Evolutionary conservation across 2,329 filamentous ascomycete genomes (phyloP), one percentile per base, ranked within the genome.

Genomic region (Pestalotiopsis sp.): DNA sequence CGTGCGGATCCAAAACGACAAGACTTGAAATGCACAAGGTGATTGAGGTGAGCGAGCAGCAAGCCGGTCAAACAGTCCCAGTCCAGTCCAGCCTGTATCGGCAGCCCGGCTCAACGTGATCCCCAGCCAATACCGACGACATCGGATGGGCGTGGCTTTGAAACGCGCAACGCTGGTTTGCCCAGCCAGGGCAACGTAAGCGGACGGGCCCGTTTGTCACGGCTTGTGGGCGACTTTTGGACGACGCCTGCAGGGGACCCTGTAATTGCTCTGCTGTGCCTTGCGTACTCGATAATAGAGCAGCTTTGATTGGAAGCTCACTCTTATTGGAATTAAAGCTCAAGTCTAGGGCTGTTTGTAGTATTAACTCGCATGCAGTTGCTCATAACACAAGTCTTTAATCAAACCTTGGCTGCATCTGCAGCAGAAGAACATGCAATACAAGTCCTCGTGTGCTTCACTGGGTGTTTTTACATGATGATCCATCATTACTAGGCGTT

Each of bases 101-200:
- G 64, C 49, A 52, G 36, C 20, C 36, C 64, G 56, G 64, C n/a
- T 60, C 58, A 56, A 41, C 52, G 64, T 41, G 23, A 31, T 41
- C 58, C 64, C 57, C 27, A 27, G 56, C 58, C 64, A 59, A 60
- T 58, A 27, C 17, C 64, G 64, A 66, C 64, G 64, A 66, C 64
- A 66, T 66, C 64, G 64, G 64, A 41, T 49, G 36, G 64, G 64
- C 17, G 59, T 36, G 31, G 64, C 64, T 59, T 66, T 59, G 64
- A 59, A 66, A 66, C 52, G 52, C 52, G 64, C 56, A 38, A 60
- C 56, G 23, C 52, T 38, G 38, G 45, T 57, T 66, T 66, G 49
- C 64, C 45, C 64, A 66, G 64, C 27, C 20, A 36, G 38, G 64
- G 27, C 64, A 41, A 49, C 64, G 64, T 66, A 66, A 66, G 64